These are phyloP conservation scores for Ceratobasidium sp. DNA, from an alignment of 1,284 basidiomycete species.

Conservation along the genomic window DNA sequence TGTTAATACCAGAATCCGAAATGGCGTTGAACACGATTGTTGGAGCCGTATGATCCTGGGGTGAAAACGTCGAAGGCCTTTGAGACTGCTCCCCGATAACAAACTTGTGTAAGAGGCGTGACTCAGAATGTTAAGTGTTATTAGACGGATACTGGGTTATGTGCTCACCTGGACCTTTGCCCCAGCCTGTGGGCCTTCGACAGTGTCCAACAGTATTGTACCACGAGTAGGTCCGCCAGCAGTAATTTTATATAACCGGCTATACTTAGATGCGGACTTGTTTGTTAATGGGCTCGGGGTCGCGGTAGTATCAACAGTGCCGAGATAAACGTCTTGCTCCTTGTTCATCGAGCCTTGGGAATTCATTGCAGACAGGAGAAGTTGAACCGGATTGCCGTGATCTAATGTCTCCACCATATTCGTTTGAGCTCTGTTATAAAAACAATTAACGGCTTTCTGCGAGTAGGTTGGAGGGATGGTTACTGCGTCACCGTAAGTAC, in stretches of 20 bases:
- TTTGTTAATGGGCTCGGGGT: slow-evolving; percentile 56
- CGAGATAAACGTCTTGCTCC: slow-evolving; percentile 78
- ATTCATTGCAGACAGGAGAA: slow-evolving; percentile 74
- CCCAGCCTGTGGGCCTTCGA: slow-evolving; percentile 70
- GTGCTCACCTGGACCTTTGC: slow-evolving; percentile 71
- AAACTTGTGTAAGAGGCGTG: slow-evolving; percentile 47
- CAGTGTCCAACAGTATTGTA: slow-evolving; percentile 76
- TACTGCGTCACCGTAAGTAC: slow-evolving; percentile 72
- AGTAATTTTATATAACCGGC: slow-evolving; percentile 70
- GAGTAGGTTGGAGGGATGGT: slow-evolving; percentile 43
- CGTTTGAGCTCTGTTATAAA: slow-evolving; percentile 72
- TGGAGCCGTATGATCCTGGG: slow-evolving; percentile 39
- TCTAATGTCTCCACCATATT: slow-evolving; percentile 81
- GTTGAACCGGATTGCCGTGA: slow-evolving; percentile 75
- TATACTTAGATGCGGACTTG: slow-evolving; percentile 50
- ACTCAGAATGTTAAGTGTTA: slow-evolving; percentile 41
- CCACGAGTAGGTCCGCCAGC: slow-evolving; percentile 87
- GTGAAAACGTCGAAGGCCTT: slow-evolving; percentile 47
- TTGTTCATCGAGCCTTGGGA: slow-evolving; percentile 62
- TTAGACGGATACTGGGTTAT: background rate
- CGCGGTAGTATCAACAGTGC: slow-evolving; percentile 52
- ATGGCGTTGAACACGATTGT: background rate
- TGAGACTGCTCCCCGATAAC: slow-evolving; percentile 24
- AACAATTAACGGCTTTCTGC: background rate
- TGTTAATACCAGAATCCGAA: background rate